Evolutionary conservation across 1,284 basidiomycete species (phyloP).

Genomic region (Puccinia coronata): DNA sequence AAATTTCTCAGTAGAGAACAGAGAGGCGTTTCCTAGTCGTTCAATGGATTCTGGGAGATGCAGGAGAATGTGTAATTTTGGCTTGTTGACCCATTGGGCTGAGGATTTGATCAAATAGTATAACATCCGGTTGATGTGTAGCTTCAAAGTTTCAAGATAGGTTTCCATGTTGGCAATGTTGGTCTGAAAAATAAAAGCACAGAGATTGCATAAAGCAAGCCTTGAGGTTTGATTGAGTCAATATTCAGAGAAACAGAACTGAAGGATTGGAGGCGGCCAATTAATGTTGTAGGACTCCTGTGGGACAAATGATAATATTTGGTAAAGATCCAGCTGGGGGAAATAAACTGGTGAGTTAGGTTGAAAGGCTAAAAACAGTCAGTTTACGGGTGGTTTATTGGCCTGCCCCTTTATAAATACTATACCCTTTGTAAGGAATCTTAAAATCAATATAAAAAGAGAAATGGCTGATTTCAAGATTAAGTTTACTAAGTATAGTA

Average conservation of each 20-base stretch:
- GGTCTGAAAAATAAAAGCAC: conserved; percentile 60
- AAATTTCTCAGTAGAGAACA: conserved; percentile 8
- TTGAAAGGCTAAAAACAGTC: no score
- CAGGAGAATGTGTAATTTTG: conserved; percentile 15
- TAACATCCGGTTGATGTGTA: conserved; percentile 58
- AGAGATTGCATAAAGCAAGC: conserved; percentile 57
- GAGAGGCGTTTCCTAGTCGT: background rate
- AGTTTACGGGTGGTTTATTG: no score
- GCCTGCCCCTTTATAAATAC: no score
- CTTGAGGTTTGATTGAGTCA: conserved; percentile 50
- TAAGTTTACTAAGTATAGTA: no score
- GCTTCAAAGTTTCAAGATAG: background rate
- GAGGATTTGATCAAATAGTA: conserved; percentile 56
- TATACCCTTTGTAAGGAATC: no score
- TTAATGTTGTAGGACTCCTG: no score
- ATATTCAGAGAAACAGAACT: background rate
- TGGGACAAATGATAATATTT: no score
- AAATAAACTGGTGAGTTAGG: no score
- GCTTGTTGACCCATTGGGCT: conserved; percentile 35
- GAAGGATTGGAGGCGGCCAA: conserved; percentile 4
- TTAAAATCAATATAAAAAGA: no score
- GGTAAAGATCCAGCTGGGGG: no score
- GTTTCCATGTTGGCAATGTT: conserved; percentile 57
- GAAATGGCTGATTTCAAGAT: no score
- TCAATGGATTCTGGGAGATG: conserved; percentile 50